Evolutionary conservation across 176 grass and related monocot species (phyloP).

Genomic region (Phyllostachys edulis): DNA sequence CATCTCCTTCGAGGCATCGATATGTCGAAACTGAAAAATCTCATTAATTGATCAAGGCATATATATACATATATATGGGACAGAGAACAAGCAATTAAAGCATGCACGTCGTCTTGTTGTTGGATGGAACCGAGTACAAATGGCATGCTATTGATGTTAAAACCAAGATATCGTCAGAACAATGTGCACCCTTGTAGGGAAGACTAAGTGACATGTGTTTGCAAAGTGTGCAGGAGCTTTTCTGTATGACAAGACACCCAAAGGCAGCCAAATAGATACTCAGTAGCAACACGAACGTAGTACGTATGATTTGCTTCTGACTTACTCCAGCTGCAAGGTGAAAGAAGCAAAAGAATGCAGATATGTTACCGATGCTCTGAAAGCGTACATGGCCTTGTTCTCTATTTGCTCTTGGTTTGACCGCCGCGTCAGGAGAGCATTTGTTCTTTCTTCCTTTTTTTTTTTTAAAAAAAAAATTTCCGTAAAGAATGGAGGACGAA

Average conservation of each 20-base stretch:
- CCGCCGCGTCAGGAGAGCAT: background rate
- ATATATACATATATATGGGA: background rate
- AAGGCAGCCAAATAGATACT: background rate
- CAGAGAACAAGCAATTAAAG: background rate
- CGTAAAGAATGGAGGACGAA: background rate
- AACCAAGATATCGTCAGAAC: slow-evolving; percentile 42
- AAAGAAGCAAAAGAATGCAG: slow-evolving; percentile 36
- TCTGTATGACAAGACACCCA: slow-evolving; percentile 30
- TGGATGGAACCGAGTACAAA: background rate
- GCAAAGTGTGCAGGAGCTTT: slow-evolving; percentile 33
- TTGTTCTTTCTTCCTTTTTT: background rate
- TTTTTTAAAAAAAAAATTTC: background rate
- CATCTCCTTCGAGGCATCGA: background rate
- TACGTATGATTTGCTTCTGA: slow-evolving; percentile 30
- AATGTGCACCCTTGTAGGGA: slow-evolving; percentile 20
- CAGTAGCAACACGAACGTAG: background rate
- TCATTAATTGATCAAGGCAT: background rate
- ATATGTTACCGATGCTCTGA: slow-evolving; percentile 28
- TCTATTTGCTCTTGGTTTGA: background rate
- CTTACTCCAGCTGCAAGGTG: slow-evolving; percentile 33
- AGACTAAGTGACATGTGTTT: slow-evolving; percentile 39
- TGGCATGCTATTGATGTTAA: slow-evolving; percentile 31
- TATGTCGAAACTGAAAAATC: background rate
- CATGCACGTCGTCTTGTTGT: background rate
- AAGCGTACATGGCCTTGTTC: slow-evolving; percentile 17